These are phyloP conservation scores for Garcia nutans DNA, from an alignment of 345 rosid genomes.

Conservation along the genomic window DNA sequence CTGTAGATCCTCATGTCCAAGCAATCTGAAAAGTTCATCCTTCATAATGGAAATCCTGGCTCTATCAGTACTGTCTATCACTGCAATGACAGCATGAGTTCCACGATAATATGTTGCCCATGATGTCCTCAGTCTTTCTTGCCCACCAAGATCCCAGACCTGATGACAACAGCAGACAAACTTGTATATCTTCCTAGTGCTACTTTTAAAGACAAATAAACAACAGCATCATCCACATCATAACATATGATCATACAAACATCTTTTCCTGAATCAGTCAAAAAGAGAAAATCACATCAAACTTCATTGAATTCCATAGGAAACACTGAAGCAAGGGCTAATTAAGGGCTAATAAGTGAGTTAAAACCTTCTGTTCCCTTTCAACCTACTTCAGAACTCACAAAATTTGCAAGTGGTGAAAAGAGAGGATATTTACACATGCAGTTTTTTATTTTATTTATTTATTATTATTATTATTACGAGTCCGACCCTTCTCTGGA, in stretches of 20 bases:
- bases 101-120: slow-evolving; percentile 97
- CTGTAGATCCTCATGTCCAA: slow-evolving; percentile 80
- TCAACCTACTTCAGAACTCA: background rate
- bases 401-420: background rate
- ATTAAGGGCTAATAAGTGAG: background rate
- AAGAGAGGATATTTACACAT: background rate
- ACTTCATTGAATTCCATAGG: background rate
- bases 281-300: background rate
- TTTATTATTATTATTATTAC: too few relatives aligned
- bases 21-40: slow-evolving; percentile 76
- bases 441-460: too few relatives aligned
- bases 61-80: slow-evolving; percentile 94
- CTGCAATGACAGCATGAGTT: slow-evolving; percentile 81
- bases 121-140: slow-evolving; percentile 86
- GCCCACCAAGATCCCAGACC: slow-evolving; percentile 99
- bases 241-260: background rate
- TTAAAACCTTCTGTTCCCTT: background rate
- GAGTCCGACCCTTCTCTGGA: too few relatives aligned
- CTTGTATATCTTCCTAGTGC: background rate
- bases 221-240: background rate
- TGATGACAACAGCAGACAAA: slow-evolving; percentile 18
- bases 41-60: slow-evolving; percentile 82
- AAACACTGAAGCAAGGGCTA: background rate
- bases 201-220: too few relatives aligned
- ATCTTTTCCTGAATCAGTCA: background rate